Base-by-base conservation (phyloP, 164 flowering plant genomes). In the Santalum album region DNA sequence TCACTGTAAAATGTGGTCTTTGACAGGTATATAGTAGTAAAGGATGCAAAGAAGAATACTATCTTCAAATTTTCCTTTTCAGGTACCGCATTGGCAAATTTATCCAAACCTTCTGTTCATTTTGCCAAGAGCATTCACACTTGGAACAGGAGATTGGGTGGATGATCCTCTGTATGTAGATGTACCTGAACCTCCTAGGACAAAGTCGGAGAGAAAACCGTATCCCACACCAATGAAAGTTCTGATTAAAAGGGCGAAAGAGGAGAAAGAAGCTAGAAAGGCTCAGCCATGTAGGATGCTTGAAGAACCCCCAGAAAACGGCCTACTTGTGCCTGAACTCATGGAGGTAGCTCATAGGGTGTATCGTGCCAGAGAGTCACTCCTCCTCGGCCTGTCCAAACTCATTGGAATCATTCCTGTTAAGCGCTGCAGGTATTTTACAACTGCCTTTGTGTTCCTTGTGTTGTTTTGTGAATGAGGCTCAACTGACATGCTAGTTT, bases 181-280 rank as follows among this genome's bases (percentile, higher is more conserved):
- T 51, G 54, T 86, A 12, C 95, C 95, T 1, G 71, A 54, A 55
- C 82, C 82, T 27, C 53, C 27, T 0, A 62, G 55, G 34, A 70
- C 35, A n/a, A 79, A 77, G 65, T 67, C 77, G 2, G 77, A 79
- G 69, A 67, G 89, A 56, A 87, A 87, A 55, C 86, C 90, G 0
- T 86, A 75, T 45, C 75, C 72, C 10, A 84, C 95, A 1, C 80
- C 87, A n/a, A 73, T 87, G 85, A 84, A 80, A 46, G 55, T 69
- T 14, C 49, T 87, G 64, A 77, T 87, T 27, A 65, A 62, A 46
- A 77, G 76, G 46, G 90, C 90, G 0, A 82, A 76, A 50, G 67
- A 65, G 61, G 80, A 78, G 69, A 77, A 52, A 54, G 68, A 71
- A 56, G 66, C 66, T 2, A 62, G 83, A 55, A 80, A 67, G 63